Evolutionary conservation across 345 rosid species (phyloP), one percentile per base, ranked within the genome.

Genomic region (Sisymbrium altissimum): DNA sequence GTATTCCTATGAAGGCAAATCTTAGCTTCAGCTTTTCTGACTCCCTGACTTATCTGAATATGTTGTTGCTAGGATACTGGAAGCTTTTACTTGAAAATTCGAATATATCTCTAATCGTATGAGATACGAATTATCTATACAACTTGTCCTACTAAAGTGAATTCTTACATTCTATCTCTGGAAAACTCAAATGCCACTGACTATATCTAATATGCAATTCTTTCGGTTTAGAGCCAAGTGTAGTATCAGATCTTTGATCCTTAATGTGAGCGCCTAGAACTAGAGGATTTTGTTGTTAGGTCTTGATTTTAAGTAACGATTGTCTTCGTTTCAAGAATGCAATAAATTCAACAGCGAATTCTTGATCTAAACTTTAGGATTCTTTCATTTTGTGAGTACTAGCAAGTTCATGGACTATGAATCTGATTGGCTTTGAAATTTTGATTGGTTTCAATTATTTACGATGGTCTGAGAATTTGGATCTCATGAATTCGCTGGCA

Each of bases 1-100:
- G 98, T 92, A 83, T 66, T 48, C 23, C 21, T 55, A 4, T 64
- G 59, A 49, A 48, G n/a, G 58, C 60, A 61, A n/a, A n/a, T 21
- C 33, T 9, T 48, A 57, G 66, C 57, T 27, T 48, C 14, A 45
- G 36, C 38, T 30, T 23, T 54, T 43, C 30, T 32, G 25, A 63
- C 45, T 44, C 18, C 39, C 59, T 66, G 50, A 46, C 57, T 36
- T 64, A 23, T 44, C 59, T 21, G 66, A 30, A 36, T 68, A 56
- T 43, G 53, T 13, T 66, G 64, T 73, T 54, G 23, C 30, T 39
- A 41, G 68, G 32, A 45, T 67, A 33, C 27, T 39, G 57, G 64
- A 52, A 70, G 70, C 46, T 39, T 54, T 30, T 61, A 30, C 39
- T 14, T 40, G 10, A 39, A 39, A 43, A 36, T 53, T 15, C 11